Conservation (phyloP, 2,329 filamentous ascomycete species). For the Penicillium sumatraense region DNA sequence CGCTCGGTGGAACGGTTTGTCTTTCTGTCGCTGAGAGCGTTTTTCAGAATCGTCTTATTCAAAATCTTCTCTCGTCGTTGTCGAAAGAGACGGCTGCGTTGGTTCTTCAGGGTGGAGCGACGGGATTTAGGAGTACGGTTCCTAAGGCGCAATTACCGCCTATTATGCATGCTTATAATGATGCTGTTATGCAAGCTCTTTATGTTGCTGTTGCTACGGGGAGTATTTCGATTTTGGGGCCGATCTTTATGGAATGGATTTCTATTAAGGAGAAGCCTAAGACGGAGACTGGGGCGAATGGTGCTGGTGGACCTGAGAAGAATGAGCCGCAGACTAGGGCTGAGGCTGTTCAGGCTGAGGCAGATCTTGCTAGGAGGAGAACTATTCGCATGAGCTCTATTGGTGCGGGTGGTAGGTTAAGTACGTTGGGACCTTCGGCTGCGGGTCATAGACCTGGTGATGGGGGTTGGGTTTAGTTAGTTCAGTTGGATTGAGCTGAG, state of each 20-base stretch:
- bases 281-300: no score
- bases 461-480: not conserved
- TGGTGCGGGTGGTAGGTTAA: not conserved
- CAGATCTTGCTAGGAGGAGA: not conserved
- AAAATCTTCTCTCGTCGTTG: slow-evolving; percentile 16
- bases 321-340: not conserved
- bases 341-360: not conserved
- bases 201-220: slow-evolving; percentile 8
- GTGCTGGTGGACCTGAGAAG: no score
- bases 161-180: slow-evolving; percentile 7
- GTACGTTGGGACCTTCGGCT: not conserved
- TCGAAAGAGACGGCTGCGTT: not conserved
- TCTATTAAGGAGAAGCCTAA: slow-evolving; percentile 3
- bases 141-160: not conserved
- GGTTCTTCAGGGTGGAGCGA: slow-evolving; percentile 1
- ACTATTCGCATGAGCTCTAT: slow-evolving; percentile 1
- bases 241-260: slow-evolving; percentile 11
- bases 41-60: slow-evolving; percentile 46
- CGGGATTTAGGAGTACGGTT: slow-evolving; percentile 1
- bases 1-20: slow-evolving; percentile 48
- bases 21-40: slow-evolving; percentile 56
- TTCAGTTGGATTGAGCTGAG: not conserved
- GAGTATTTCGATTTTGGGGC: slow-evolving; percentile 8
- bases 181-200: slow-evolving; percentile 5
- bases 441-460: not conserved